Conservation (phyloP, 2,329 filamentous ascomycete genomes). For the Sclerotinia borealis region DNA sequence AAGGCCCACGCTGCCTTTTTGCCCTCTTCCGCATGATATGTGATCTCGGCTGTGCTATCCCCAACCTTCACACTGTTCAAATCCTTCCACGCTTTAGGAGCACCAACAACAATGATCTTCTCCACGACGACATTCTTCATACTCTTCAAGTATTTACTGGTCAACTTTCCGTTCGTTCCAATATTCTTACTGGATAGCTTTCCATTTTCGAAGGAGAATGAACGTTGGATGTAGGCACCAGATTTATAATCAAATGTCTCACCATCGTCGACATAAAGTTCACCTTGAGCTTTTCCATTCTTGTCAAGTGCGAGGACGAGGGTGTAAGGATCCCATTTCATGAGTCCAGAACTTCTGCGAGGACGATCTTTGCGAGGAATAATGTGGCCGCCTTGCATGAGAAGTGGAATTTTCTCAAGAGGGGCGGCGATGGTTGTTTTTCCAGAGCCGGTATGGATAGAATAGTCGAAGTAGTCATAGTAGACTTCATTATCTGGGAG, state of each 20-base stretch:
- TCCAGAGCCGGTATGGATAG: conserved; percentile 63
- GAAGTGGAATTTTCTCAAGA: conserved; percentile 77
- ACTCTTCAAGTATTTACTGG: conserved; percentile 67
- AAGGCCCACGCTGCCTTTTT: conserved; percentile 57
- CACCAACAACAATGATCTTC: conserved; percentile 77
- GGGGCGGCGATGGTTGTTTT: conserved; percentile 67
- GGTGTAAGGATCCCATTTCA: conserved; percentile 94
- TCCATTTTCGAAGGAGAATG: conserved; percentile 59
- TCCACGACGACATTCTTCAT: conserved; percentile 77
- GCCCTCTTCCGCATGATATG: conserved; percentile 47
- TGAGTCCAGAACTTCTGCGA: conserved; percentile 76
- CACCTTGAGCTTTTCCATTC: conserved; percentile 67
- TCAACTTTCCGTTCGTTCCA: conserved; percentile 50
- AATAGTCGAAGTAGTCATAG: conserved; percentile 92
- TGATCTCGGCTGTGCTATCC: conserved; percentile 52
- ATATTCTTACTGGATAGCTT: conserved; percentile 66
- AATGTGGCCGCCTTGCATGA: conserved; percentile 91
- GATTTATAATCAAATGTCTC: conserved; percentile 83
- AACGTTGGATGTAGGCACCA: conserved; percentile 82
- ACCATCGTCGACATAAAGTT: conserved; percentile 87
- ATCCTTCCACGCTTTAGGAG: conserved; percentile 63
- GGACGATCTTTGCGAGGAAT: conserved; percentile 85
- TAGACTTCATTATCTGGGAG: conserved; percentile 85
- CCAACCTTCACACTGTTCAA: conserved; percentile 54
- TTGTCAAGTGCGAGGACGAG: conserved; percentile 70